Evolutionary conservation across 441 rosid genomes (phyloP), one percentile per base, ranked within the genome.

Genomic region (Aleurites moluccanus): DNA sequence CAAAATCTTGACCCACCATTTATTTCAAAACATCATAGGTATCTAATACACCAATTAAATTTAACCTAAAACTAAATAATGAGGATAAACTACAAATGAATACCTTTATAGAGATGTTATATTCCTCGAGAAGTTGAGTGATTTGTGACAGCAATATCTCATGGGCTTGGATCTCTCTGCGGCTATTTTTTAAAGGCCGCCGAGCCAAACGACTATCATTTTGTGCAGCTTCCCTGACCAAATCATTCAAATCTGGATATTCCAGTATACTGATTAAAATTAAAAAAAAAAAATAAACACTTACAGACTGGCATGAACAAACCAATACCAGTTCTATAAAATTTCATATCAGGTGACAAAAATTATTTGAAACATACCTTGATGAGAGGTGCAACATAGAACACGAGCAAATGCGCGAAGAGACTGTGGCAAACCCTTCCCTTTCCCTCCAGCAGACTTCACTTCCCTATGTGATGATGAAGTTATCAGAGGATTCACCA

Each of bases 361-460:
- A 53, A 55, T 40, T 68, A 68, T 68, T 73, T 61, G 65, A 63
- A 55, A 72, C 73, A 57, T 45, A 89, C 96, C 98, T 83, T 86
- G 81, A 72, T 80, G 67, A 82, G 86, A 77, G 61, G 80, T 84
- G 83, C 92, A 88, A 73, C 86, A 80, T 25, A 89, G 75, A 79
- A 94, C 85, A 82, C 96, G 94, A 73, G 91, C 90, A 85, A 89
- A 89, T 20, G 99, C 94, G 78, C 92, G 94, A 30, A 94, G 92
- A 65, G 97, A 86, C 75, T 86, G 92, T 16, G 97, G 97, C 74
- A 94, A 71, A 64, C 98, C 98, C 78, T 79, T 89, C 72, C 97
- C 92, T 79, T 88, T 94, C 72, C 92, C 92, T 75, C 42, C 69
- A 69, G 78, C 78, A 65, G 90, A 89, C 86, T 80, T 91, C 67